Evolutionary conservation across 2,329 filamentous ascomycete genomes (phyloP), one percentile per base, ranked within the genome.

Genomic region (Chaetomiaceae sp.): DNA sequence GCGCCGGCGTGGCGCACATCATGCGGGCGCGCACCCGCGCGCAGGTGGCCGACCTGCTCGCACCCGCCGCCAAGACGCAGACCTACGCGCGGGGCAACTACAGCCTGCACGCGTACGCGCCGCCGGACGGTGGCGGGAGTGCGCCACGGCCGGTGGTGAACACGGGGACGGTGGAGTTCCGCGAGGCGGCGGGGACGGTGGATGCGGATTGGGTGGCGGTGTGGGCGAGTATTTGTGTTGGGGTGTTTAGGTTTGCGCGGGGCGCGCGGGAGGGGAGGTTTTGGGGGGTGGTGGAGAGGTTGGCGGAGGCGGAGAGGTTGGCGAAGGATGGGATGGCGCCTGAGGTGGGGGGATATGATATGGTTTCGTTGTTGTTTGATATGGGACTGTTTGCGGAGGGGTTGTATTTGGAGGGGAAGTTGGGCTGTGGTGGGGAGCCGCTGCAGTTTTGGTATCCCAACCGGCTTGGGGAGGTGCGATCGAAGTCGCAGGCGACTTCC

Each of bases 171-270:
- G 42, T 71, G 37, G 68, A 71, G 58, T 64, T 65, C 41, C 65
- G 68, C 36, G 62, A 66, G 50, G 67, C 62, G 0, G 52, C 45
- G 6, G 65, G 65, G 1, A 58, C 61, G 3, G 46, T 71, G 12
- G 58, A 68, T 33, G 50, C 61, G 8, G 54, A 56, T 3, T 68
- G 63, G 63, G 55, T 68, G 19, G 40, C 44, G 1, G 51, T 46
- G 3, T 71, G 67, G 67, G 52, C 54, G 12, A 52, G 51, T 15
- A 60, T 71, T 33, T 65, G 63, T 34, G 54, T 59, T 12, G 62
- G 63, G 3, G 32, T 39, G 32, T 63, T 48, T 24, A 30, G 49
- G 7, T 60, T 49, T 33, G 55, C 44, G 56, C 49, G 47, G 39
- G 50, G 12, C 42, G 56, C 42, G 24, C 5, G 22, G 1, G 36